phyloP scores from a whole-genome alignment of 2,329 filamentous ascomycete genomes.

The Aspergillus flavus region DNA sequence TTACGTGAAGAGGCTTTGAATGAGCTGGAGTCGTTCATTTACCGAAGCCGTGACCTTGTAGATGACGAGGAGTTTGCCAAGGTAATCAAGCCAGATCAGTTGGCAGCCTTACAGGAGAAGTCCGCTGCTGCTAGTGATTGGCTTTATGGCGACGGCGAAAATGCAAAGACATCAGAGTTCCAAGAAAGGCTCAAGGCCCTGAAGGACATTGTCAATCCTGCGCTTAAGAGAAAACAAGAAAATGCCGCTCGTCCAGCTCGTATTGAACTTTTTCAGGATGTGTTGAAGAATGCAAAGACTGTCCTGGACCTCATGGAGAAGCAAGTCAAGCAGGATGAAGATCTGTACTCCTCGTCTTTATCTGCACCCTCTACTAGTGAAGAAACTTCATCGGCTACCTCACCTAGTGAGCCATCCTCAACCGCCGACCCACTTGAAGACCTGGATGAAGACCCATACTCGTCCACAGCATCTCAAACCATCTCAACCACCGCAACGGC shows the following conservation, averaged over 20 bases:
- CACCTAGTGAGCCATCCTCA: slow-evolving; percentile 46
- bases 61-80: slow-evolving; percentile 74
- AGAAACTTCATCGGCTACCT: slow-evolving; percentile 16
- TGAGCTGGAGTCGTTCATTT: slow-evolving; percentile 90
- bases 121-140: slow-evolving; percentile 76
- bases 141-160: slow-evolving; percentile 83
- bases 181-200: slow-evolving; percentile 76
- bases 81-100: slow-evolving; percentile 69
- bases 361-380: slow-evolving; percentile 45
- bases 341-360: slow-evolving; percentile 58
- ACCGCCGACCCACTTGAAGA: slow-evolving; percentile 63
- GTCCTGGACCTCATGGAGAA: slow-evolving; percentile 70
- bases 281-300: slow-evolving; percentile 71
- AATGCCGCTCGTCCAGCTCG: slow-evolving; percentile 69
- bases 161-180: slow-evolving; percentile 74
- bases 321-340: slow-evolving; percentile 72
- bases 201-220: slow-evolving; percentile 74
- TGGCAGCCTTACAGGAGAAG: slow-evolving; percentile 67
- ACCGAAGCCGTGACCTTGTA: slow-evolving; percentile 80
- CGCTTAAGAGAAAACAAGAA: slow-evolving; percentile 76
- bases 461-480: slow-evolving; percentile 41
- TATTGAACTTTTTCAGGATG: slow-evolving; percentile 66
- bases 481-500: slow-evolving; percentile 38
- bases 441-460: slow-evolving; percentile 71
- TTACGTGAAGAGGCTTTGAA: slow-evolving; percentile 86